Evolutionary conservation across 2,329 filamentous ascomycete genomes (phyloP).

Genomic region (Sporothrix luriei): DNA sequence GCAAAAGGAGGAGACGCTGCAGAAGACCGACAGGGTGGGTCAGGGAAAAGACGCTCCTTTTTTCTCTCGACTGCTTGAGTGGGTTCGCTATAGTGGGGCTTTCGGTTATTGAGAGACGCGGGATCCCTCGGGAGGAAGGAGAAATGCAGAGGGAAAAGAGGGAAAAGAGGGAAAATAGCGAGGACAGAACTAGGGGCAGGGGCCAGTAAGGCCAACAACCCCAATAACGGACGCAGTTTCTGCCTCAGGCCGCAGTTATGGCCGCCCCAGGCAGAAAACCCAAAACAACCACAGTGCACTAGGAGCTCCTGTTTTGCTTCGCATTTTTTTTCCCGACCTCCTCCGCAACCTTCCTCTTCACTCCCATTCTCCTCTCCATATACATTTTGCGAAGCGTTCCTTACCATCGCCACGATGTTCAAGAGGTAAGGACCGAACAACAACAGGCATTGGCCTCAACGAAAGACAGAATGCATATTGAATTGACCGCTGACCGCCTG

Average conservation of each 20-base stretch:
- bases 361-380: conserved; percentile 19
- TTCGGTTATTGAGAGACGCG: conserved; percentile 34
- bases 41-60: conserved; percentile 10
- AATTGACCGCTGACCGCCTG: conserved; percentile 46
- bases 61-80: conserved; percentile 5
- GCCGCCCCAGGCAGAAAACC: conserved; percentile 32
- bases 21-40: neutral
- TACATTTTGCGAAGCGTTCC: conserved; percentile 35
- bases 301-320: conserved; percentile 37
- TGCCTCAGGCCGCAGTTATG: conserved; percentile 33
- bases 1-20: neutral
- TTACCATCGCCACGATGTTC: conserved; percentile 66
- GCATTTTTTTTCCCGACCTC: conserved; percentile 38
- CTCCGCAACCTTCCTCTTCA: conserved; percentile 35
- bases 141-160: conserved; percentile 10
- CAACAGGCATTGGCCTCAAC: neutral
- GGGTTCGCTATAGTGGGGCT: conserved; percentile 29
- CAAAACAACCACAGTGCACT: conserved; percentile 34
- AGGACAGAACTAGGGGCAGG: neutral
- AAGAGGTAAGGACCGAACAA: conserved; percentile 67
- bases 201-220: neutral
- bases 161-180: conserved; percentile 14
- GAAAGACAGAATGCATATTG: neutral
- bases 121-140: conserved; percentile 37
- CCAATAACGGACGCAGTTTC: neutral